Evolutionary conservation across 2,329 filamentous ascomycete genomes (phyloP), one percentile per base, ranked within the genome.

Genomic region (Knufia petricola): DNA sequence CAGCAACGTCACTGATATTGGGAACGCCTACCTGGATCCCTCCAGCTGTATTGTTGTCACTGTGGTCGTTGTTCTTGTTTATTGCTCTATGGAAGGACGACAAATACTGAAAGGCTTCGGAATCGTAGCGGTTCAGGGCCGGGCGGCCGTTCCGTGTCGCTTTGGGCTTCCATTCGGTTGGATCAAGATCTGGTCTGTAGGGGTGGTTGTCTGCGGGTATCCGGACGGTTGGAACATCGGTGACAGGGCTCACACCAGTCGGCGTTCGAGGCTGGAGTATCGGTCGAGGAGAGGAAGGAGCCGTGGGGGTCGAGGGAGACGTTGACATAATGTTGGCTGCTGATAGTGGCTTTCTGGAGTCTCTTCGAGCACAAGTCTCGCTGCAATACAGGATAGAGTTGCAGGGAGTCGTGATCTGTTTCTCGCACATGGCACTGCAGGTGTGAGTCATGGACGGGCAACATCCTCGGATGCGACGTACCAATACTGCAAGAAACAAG

Each of bases 351-450:
- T 70, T 71, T 54, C 61, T 60, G 9, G 66, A 67, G 60, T 72
- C 69, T 58, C 69, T 70, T 56, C 67, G 67, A 49, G 66, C 68
- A 57, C 69, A 72, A 58, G 73, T 74, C 68, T 81, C 77, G 45
- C 77, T 81, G 66, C 79, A 82, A 62, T 82, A 82, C 38, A 82
- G 68, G 34, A 80, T 70, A 13, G 71, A 71, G 59, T 77, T 76
- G 61, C 74, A 74, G 13, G 79, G 79, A 26, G 75, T 72, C 46
- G 77, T 73, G 58, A 82, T 82, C 65, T 82, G 78, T 62, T 74
- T 79, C 63, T 82, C 79, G 63, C 79, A 82, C 60, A 75, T 79
- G 54, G 78, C 74, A 64, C 78, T 82, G 59, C 26, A 41, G 19
- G 23, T 32, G 46, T 31, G 12, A 36, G 32, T 36, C 32, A 36